phyloP scores from a whole-genome alignment of 441 rosid genomes.

The Jatropha multifida region DNA sequence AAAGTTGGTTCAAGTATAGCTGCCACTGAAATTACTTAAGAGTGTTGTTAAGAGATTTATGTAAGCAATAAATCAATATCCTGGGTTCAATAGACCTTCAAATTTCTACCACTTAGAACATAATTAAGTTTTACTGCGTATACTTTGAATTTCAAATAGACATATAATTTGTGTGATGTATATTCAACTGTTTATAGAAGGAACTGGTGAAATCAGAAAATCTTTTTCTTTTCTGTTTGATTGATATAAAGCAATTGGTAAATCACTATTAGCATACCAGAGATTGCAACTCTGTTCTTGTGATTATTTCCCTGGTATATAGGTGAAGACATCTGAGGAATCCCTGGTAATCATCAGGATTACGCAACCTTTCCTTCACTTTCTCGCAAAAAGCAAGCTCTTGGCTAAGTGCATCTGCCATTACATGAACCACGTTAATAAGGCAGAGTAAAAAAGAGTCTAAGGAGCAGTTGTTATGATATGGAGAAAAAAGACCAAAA shows the following conservation, averaged over 20 bases:
- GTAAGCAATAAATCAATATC: constrained; percentile 1
- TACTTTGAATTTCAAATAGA: background rate
- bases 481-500: background rate
- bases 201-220: constrained; percentile 4
- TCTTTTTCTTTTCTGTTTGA: no score
- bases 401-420: constrained; percentile 65
- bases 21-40: background rate
- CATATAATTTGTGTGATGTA: background rate
- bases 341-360: constrained; percentile 71
- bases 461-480: background rate
- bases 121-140: background rate
- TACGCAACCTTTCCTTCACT: constrained; percentile 74
- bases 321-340: constrained; percentile 85
- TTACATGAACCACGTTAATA: constrained; percentile 25
- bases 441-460: background rate
- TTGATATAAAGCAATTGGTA: constrained; percentile 1
- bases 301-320: constrained; percentile 75
- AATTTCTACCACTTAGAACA: background rate
- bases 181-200: background rate
- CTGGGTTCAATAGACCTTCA: background rate
- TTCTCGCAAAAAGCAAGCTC: constrained; percentile 79
- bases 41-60: background rate
- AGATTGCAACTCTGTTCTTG: constrained; percentile 70
- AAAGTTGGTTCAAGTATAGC: background rate
- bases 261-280: constrained; percentile 52